A percentile compares a stretch with the other conserved stretches of the same genome.
Evolutionary conservation across 2,329 filamentous ascomycete genomes (phyloP).

Genomic region (Aurifilum marmelostoma): DNA sequence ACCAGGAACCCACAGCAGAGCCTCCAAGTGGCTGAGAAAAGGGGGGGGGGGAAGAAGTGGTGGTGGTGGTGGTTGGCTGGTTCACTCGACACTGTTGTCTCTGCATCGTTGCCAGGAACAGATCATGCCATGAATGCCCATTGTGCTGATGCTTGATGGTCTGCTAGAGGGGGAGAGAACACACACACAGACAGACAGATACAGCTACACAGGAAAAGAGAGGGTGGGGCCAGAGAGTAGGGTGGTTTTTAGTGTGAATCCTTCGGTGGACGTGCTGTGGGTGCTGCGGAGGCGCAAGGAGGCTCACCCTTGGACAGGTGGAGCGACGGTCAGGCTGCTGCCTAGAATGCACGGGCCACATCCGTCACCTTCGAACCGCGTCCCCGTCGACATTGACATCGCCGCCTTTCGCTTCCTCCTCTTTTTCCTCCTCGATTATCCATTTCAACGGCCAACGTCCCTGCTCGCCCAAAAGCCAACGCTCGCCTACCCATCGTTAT

Average conservation of each 20-base stretch:
- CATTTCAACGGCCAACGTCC: constrained; percentile 1
- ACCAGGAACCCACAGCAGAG: background rate
- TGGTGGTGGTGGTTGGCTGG: too few species aligned
- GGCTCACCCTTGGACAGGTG: constrained; percentile 8
- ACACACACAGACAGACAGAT: background rate
- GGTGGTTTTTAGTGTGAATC: constrained; percentile 10
- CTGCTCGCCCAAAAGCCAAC: background rate
- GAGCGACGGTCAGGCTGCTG: constrained; percentile 8
- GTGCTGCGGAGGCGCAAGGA: constrained; percentile 14
- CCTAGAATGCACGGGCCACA: constrained; percentile 19
- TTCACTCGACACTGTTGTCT: background rate
- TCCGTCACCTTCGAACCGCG: constrained; percentile 1
- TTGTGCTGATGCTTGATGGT: too few species aligned
- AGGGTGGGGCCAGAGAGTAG: background rate
- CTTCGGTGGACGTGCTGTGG: constrained; percentile 11
- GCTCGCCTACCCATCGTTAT: background rate
- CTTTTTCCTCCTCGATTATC: background rate
- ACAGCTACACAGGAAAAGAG: too few species aligned
- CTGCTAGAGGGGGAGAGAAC: background rate
- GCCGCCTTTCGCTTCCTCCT: constrained; percentile 8
- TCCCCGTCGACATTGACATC: background rate
- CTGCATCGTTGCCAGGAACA: background rate
- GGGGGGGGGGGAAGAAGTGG: too few species aligned
- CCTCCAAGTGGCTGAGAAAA: background rate
- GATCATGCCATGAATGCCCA: background rate